Evolutionary conservation across 805 yeast species (phyloP).

Genomic region (Metschnikowia noctiluminum): DNA sequence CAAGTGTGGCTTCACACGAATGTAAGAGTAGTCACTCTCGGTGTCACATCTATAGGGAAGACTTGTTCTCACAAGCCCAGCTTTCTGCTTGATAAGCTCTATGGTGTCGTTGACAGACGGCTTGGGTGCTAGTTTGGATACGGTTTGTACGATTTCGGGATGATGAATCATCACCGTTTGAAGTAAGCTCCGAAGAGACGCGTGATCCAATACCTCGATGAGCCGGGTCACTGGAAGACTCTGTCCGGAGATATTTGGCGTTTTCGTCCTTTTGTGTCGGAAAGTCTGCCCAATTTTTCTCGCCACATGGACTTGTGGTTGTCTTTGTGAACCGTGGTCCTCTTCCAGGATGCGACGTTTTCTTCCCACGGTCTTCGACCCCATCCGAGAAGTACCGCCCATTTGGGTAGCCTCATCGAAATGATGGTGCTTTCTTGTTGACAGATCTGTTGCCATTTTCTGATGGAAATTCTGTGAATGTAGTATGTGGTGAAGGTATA

Average conservation of each 20-base stretch:
- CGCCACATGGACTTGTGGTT: conserved; percentile 3
- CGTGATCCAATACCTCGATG: conserved; percentile 64
- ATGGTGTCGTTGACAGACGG: conserved; percentile 55
- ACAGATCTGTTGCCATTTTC: conserved; percentile 8
- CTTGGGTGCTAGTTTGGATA: conserved; percentile 52
- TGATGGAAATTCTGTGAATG: not conserved
- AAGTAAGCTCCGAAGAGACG: conserved; percentile 51
- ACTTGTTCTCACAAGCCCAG: conserved; percentile 41
- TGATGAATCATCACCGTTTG: conserved; percentile 51
- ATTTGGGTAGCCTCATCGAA: conserved; percentile 1
- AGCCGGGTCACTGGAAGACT: conserved; percentile 60
- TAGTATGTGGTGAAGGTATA: not conserved
- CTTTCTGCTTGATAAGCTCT: conserved; percentile 45
- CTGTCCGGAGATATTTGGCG: conserved; percentile 51
- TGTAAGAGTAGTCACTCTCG: conserved; percentile 69
- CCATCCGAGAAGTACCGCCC: conserved; percentile 3
- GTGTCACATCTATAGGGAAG: conserved; percentile 77
- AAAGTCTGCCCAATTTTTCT: not conserved
- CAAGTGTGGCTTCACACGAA: conserved; percentile 65
- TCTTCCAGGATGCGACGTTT: conserved; percentile 9
- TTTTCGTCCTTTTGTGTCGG: conserved; percentile 30
- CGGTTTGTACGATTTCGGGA: conserved; percentile 57
- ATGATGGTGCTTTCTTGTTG: conserved; percentile 3
- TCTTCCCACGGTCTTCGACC: conserved; percentile 1
- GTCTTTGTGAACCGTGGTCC: conserved; percentile 2